Evolutionary conservation across 805 yeast genomes (phyloP).

Genomic region (Candida wancherniae): DNA sequence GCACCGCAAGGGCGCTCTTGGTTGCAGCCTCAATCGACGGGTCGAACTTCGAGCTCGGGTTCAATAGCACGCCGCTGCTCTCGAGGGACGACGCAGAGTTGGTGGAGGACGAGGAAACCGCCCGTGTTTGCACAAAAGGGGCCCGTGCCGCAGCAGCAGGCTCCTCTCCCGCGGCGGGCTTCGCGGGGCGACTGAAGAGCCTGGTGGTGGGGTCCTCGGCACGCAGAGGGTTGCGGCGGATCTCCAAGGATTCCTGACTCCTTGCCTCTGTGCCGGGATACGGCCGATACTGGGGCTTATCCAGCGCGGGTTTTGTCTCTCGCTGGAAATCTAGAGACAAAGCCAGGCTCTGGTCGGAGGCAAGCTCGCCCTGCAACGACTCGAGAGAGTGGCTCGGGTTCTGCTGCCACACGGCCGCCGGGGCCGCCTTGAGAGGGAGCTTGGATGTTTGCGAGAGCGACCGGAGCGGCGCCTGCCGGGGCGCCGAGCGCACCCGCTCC

Average conservation of each 20-base stretch:
- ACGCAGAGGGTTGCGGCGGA: too few species aligned
- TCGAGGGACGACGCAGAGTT: slow-evolving; percentile 8
- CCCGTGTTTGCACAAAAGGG: slow-evolving; percentile 1
- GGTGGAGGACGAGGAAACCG: slow-evolving; percentile 8
- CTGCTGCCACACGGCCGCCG: slow-evolving; percentile 15
- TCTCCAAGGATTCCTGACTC: too few species aligned
- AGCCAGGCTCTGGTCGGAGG: slow-evolving; percentile 9
- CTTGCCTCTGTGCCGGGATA: too few species aligned
- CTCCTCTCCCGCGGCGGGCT: too few species aligned
- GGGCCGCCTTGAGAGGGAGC: slow-evolving; percentile 10
- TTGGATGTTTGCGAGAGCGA: slow-evolving; percentile 6
- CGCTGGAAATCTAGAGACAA: slow-evolving; percentile 10
- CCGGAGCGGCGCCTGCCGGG: slow-evolving; percentile 4
- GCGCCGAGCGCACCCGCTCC: slow-evolving; percentile 14
- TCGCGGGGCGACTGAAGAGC: too few species aligned
- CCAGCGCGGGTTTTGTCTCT: too few species aligned
- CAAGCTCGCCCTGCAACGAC: slow-evolving; percentile 13
- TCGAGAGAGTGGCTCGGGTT: slow-evolving; percentile 11
- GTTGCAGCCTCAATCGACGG: slow-evolving; percentile 32
- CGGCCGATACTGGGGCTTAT: too few species aligned
- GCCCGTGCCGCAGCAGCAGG: too few species aligned
- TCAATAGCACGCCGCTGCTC: slow-evolving; percentile 3
- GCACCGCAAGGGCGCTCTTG: slow-evolving; percentile 42
- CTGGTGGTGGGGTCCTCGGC: too few species aligned
- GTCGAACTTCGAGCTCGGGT: slow-evolving; percentile 14